Evolutionary conservation across 257 asterid genomes (phyloP).

Genomic region (Solanum gracilifrons): DNA sequence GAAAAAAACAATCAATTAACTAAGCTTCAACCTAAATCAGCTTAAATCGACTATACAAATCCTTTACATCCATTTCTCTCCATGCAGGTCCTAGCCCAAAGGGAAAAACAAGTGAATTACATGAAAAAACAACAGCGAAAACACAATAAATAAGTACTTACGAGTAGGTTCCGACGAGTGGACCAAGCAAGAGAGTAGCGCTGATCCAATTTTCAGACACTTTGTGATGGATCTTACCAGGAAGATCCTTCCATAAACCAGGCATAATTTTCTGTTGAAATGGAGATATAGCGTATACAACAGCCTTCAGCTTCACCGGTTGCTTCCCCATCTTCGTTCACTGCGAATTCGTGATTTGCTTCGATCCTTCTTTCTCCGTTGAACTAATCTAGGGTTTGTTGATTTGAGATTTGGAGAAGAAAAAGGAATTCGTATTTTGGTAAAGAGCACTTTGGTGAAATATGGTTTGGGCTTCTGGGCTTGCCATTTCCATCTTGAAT

Average conservation of each 20-base stretch:
- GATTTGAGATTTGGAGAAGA: neutral
- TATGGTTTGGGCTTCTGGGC: neutral
- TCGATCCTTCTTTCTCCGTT: neutral
- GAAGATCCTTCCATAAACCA: slow-evolving; percentile 79
- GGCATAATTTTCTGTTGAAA: slow-evolving; percentile 89
- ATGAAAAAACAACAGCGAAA: neutral
- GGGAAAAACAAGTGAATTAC: neutral
- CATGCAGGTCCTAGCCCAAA: neutral
- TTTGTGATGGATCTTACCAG: slow-evolving; percentile 77
- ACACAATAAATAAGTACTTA: slow-evolving; percentile 3
- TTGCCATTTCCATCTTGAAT: neutral
- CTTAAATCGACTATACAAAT: neutral
- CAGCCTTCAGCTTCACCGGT: slow-evolving; percentile 84
- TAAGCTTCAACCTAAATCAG: neutral
- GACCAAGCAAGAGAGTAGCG: slow-evolving; percentile 60
- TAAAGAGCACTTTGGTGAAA: neutral
- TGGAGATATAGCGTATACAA: slow-evolving; percentile 78
- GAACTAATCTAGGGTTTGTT: neutral
- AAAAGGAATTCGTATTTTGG: neutral
- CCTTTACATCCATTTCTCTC: neutral
- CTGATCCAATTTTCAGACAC: slow-evolving; percentile 71
- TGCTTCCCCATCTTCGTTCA: slow-evolving; percentile 47
- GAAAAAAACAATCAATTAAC: neutral
- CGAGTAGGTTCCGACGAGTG: slow-evolving; percentile 69
- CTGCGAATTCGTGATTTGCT: slow-evolving; percentile 8